These are phyloP conservation scores for Leishmania braziliensis DNA, from an alignment of 208 protist species.

Conservation along the genomic window DNA sequence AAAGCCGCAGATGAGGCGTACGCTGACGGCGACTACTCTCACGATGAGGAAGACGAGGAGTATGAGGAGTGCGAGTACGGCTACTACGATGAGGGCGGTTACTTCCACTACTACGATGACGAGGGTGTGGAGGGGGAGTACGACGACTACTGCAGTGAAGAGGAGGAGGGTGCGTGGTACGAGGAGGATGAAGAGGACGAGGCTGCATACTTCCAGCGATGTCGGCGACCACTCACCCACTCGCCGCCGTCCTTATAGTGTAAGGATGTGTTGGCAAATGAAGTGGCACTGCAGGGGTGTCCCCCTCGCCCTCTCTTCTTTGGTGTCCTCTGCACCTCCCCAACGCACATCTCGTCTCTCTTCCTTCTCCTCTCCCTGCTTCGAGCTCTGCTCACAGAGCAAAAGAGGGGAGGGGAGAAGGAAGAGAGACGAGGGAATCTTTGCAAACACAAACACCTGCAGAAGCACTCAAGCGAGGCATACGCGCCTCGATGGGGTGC, in stretches of 20 bases:
- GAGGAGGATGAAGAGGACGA: conserved; percentile 31
- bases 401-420: neutral
- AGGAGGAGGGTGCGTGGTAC: conserved; percentile 8
- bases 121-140: conserved; percentile 25
- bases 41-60: conserved; percentile 32
- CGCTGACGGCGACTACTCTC: conserved; percentile 2
- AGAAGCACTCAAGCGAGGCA: neutral
- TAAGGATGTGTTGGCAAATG: neutral
- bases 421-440: neutral
- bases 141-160: conserved; percentile 14
- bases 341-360: neutral
- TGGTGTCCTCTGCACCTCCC: neutral
- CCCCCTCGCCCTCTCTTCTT: neutral
- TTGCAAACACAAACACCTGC: neutral
- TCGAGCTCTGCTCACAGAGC: neutral
- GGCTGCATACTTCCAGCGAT: conserved; percentile 27
- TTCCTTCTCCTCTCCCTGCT: neutral
- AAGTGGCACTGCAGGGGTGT: neutral
- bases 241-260: conserved; percentile 51
- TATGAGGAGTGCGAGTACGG: conserved; percentile 39
- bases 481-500: neutral
- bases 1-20: neutral
- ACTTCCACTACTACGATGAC: conserved; percentile 42
- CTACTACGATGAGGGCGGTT: conserved; percentile 39
- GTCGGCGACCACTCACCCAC: conserved; percentile 41